Evolutionary conservation across 441 rosid genomes (phyloP).

Genomic region (Erodium texanum): DNA sequence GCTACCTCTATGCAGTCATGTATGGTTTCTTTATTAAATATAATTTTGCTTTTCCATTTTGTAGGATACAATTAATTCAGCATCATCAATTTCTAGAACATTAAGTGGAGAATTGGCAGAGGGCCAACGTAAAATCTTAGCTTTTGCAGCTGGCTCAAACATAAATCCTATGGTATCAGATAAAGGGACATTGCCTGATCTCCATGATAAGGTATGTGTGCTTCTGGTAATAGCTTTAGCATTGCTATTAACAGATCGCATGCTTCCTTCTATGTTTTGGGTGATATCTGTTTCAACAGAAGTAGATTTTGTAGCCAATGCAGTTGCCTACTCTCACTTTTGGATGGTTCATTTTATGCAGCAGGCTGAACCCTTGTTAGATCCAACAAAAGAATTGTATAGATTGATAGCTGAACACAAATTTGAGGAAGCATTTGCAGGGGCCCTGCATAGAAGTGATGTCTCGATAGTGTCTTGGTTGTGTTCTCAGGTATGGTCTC

Average conservation of each 20-base stretch:
- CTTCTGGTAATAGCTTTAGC: not conserved
- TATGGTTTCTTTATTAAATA: not conserved
- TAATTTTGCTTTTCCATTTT: constrained; percentile 9
- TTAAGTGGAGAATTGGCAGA: constrained; percentile 63
- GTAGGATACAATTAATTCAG: constrained; percentile 64
- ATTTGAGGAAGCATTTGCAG: constrained; percentile 65
- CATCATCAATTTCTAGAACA: constrained; percentile 47
- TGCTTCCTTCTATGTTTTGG: not conserved
- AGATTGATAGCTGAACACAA: constrained; percentile 50
- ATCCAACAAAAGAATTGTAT: constrained; percentile 59
- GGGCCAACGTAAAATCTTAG: constrained; percentile 57
- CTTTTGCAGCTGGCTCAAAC: constrained; percentile 51
- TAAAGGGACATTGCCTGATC: constrained; percentile 48
- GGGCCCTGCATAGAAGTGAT: constrained; percentile 63
- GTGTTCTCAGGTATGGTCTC: constrained; percentile 53
- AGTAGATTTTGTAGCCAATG: not conserved
- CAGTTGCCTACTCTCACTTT: constrained; percentile 5
- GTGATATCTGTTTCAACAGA: not conserved
- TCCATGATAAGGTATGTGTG: constrained; percentile 46
- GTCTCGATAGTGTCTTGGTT: constrained; percentile 68
- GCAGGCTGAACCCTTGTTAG: constrained; percentile 45
- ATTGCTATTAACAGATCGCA: not conserved
- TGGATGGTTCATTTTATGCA: constrained; percentile 3
- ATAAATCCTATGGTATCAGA: constrained; percentile 42
- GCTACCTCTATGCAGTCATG: not conserved